Evolutionary conservation across 2,329 filamentous ascomycete species (phyloP), one percentile per base, ranked within the genome.

Genomic region (Ceratocystiopsis brevicomis): DNA sequence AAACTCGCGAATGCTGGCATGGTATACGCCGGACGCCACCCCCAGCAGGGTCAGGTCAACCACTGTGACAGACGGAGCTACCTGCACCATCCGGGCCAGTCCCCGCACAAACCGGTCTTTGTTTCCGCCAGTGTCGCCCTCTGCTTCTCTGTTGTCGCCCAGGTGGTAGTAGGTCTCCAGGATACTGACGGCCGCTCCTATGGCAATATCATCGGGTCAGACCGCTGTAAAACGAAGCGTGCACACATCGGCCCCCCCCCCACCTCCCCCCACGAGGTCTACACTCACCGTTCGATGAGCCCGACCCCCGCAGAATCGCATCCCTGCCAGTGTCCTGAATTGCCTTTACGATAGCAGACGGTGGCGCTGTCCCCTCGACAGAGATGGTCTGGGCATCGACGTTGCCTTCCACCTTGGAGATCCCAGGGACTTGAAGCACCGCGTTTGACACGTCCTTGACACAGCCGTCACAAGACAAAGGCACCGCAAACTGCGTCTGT

Each of bases 401-500:
- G 57, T 82, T 81, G 51, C 79, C 85, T 47, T 88, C 74, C 43
- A 96, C 78, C 54, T 84, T 87, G 53, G 70, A 73, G 57, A 96
- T 82, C 37, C 87, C 86, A 54, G 75, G 68, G 38, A 96, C 64
- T 55, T 80, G 76, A 59, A 80, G 73, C 41, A 96, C 65, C 40
- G 84, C 78, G 49, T 73, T 72, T 54, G 85, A 85, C 58, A 98
- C 78, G 54, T 85, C 78, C 60, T 87, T 80, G 59, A 94, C 76
- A 65, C 90, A 96, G 56, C 72, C 68, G 54, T 93, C 80, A 65
- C 90, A 96, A 62, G 78, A 85, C 68, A 96, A 78, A 44, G 86
- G 87, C 53, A 96, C 90, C 50, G 88, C 86, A 61, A 96, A 96
- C 50, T 88, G 80, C 48, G 88, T 93, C 81, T 96, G 53, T 32